Evolutionary conservation across 1,284 basidiomycete genomes (phyloP).

Genomic region (Cronartium quercuum): DNA sequence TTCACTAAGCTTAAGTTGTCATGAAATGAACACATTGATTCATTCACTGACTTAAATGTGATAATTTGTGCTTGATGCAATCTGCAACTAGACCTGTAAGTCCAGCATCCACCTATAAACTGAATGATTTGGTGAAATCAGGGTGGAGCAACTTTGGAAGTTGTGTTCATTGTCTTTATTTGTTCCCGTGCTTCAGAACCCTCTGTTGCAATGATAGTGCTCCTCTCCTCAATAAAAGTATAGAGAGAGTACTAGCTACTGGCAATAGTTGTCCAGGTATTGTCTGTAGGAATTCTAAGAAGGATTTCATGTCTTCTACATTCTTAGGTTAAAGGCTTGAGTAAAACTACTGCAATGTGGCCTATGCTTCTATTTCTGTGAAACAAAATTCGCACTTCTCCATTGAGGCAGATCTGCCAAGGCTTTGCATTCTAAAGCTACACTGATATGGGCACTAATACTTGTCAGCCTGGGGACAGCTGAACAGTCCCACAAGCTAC

Average conservation of each 20-base stretch:
- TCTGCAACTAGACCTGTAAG: too few relatives aligned
- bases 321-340: conserved; percentile 51
- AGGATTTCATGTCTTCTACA: conserved; percentile 39
- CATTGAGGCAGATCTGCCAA: not conserved
- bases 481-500: too few relatives aligned
- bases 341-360: conserved; percentile 49
- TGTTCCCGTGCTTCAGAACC: not conserved
- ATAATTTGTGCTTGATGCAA: not conserved
- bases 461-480: too few relatives aligned
- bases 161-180: not conserved
- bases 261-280: not conserved
- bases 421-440: too few relatives aligned
- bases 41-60: not conserved
- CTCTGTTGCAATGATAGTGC: not conserved
- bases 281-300: conserved; percentile 12
- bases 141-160: not conserved
- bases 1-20: not conserved
- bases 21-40: not conserved
- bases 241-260: not conserved
- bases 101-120: too few relatives aligned
- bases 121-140: not conserved
- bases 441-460: too few relatives aligned
- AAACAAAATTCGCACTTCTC: conserved; percentile 10
- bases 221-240: not conserved
- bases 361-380: conserved; percentile 46